phyloP scores from a whole-genome alignment of 78 protist species.

The Creolimax fragrantissima region DNA sequence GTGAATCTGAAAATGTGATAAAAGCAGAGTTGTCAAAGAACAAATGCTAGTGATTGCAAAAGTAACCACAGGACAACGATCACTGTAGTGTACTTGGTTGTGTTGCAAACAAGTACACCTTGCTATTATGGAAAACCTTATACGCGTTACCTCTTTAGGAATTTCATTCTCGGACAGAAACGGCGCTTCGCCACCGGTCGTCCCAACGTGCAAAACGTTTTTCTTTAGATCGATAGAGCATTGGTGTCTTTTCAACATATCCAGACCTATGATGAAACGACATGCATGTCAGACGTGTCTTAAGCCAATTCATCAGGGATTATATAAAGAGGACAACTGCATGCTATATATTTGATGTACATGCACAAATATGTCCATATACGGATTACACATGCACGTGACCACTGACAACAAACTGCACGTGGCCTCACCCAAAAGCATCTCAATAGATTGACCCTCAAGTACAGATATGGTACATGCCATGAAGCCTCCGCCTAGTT shows the following conservation, averaged over 20 bases:
- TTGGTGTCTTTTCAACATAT: conserved; percentile 44
- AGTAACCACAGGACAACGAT: not conserved
- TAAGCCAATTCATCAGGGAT: no score
- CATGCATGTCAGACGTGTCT: no score
- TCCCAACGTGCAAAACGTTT: conserved; percentile 13
- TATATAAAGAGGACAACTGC: no score
- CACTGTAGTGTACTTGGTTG: not conserved
- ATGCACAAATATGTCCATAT: no score
- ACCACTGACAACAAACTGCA: no score
- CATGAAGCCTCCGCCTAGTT: conserved; percentile 25
- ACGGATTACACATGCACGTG: no score
- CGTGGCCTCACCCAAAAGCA: conserved; percentile 17
- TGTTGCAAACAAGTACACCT: not conserved
- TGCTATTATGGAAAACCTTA: not conserved
- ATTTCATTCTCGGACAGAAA: conserved; percentile 24
- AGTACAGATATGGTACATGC: conserved; percentile 32
- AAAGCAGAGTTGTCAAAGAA: not conserved
- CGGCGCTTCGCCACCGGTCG: conserved; percentile 23
- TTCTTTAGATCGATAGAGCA: conserved; percentile 26
- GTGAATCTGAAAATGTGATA: not conserved
- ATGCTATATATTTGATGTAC: no score
- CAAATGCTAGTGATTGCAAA: not conserved
- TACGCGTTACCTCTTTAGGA: not conserved
- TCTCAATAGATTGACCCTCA: conserved; percentile 30
- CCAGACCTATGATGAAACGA: conserved; percentile 40